Evolutionary conservation across 202 grass and related monocot genomes (phyloP).

Genomic region (Musa balbisiana): DNA sequence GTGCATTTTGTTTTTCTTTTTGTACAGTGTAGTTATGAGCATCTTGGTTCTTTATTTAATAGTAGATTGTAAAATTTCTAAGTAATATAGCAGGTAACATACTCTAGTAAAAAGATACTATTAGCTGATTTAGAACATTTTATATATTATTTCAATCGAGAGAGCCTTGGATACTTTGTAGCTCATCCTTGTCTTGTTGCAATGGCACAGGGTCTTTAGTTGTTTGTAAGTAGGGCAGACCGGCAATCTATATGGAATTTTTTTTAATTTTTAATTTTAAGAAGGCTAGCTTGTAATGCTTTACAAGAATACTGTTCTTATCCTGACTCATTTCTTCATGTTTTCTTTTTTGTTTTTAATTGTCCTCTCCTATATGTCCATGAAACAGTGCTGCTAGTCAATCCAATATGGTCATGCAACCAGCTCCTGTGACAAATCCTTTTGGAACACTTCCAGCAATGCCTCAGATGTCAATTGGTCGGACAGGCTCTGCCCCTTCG

Average conservation of each 20-base stretch:
- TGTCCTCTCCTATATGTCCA: conserved; percentile 21
- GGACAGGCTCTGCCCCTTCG: conserved; percentile 53
- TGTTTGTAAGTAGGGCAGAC: no score
- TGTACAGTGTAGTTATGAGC: no score
- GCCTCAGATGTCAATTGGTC: conserved; percentile 72
- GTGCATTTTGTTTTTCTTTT: background rate
- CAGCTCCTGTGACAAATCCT: conserved; percentile 45
- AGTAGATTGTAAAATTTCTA: background rate
- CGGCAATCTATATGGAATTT: no score
- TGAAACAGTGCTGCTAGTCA: conserved; percentile 45
- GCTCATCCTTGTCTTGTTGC: no score
- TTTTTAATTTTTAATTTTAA: no score
- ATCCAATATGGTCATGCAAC: conserved; percentile 51
- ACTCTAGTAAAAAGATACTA: background rate
- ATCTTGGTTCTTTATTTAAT: background rate
- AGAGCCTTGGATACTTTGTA: no score
- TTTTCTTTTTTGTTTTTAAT: conserved; percentile 5
- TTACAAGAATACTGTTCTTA: no score
- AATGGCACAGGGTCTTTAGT: no score
- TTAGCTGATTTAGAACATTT: background rate
- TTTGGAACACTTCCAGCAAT: conserved; percentile 70
- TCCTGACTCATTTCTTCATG: background rate
- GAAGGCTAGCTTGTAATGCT: no score
- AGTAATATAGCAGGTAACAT: background rate
- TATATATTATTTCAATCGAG: background rate